phyloP scores from a whole-genome alignment of 2,329 filamentous ascomycete genomes.

The Botrytis aclada region DNA sequence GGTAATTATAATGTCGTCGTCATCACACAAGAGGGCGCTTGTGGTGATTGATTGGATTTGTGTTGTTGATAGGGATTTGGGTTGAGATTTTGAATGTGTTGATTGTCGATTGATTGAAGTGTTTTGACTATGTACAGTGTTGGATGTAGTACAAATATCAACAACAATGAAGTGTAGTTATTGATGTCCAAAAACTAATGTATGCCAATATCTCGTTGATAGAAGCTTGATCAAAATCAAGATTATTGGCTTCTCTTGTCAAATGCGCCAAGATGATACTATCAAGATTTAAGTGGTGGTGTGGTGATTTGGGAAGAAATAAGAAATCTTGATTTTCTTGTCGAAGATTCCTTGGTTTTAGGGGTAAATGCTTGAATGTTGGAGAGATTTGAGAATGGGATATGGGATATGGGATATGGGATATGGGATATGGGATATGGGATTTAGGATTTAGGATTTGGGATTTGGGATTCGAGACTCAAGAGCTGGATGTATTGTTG shows the following conservation, averaged over 20 bases:
- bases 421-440: too few species aligned
- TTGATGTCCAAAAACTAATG: background rate
- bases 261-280: background rate
- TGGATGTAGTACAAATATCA: too few species aligned
- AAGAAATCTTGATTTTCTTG: background rate
- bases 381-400: background rate
- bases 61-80: background rate
- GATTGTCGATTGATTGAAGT: background rate
- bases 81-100: background rate
- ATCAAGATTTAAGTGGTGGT: background rate
- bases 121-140: background rate
- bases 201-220: background rate
- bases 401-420: background rate
- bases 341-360: background rate
- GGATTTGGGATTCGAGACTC: too few species aligned
- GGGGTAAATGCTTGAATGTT: background rate
- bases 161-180: background rate
- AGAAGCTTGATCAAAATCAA: conserved; percentile 7
- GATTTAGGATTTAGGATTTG: too few species aligned
- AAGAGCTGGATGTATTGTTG: too few species aligned
- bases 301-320: background rate
- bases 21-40: background rate
- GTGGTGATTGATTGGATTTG: background rate
- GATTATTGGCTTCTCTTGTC: background rate
- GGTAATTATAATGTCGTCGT: background rate